Evolutionary conservation across 768 basidiomycete genomes (phyloP), one percentile per base, ranked within the genome.

Genomic region (Naganishia onofrii): DNA sequence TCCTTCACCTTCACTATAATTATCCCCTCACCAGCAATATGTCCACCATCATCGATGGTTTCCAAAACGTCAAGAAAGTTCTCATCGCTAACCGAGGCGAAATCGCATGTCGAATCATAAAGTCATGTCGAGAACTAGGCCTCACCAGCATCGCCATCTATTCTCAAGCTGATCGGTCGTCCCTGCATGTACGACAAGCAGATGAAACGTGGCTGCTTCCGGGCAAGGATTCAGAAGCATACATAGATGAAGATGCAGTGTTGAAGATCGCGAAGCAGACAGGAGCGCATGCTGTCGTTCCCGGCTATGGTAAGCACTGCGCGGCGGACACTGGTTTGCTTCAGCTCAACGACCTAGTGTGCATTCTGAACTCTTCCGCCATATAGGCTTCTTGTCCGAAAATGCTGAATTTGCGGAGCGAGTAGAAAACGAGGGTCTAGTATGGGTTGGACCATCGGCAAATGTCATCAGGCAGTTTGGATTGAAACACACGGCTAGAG

Each of bases 51-150:
- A 72, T 73, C 26, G 73, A 72, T 63, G 67, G 58, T 3, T 73
- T 74, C 51, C 55, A 42, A 53, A 56, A 67, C 32, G 70, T 74
- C 34, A 68, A 53, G 44, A 75, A 73, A 57, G 73, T 89, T 0
- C 84, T 89, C 70, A 82, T 90, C 70, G 88, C 87, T 23, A 89
- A 90, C 77, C 86, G 88, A 29, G 89, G 88, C 51, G 89, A 90
- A 77, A 89, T 90, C 64, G 88, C 88, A 10, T 82, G 87, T 17
- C 85, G 88, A 10, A 84, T 89, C 72, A 80, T 89, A 29, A 84
- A 83, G 63, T 86, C 88, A 0, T 87, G 87, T 1, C 83, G 83
- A 57, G 77, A 78, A 31, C 83, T 88, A 3, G 85, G 83, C 0
- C 75, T 90, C 29, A 76, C 74, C 3, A 88, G 87, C 0, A 74